These are phyloP conservation scores for Curvularia sp. DNA, from an alignment of 2,329 filamentous ascomycete species.

Conservation along the genomic window DNA sequence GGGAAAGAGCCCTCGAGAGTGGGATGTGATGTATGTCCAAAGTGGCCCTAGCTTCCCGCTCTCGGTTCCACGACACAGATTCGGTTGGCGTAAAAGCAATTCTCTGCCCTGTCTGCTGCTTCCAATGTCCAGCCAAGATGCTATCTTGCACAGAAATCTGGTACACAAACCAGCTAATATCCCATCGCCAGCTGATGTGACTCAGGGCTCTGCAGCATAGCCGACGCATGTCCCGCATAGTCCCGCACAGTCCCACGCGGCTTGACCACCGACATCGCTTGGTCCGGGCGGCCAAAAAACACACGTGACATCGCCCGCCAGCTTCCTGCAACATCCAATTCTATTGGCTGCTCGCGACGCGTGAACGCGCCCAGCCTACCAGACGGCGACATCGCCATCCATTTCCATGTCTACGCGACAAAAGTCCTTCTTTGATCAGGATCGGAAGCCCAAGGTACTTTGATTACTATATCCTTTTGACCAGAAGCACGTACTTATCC, in stretches of 20 bases:
- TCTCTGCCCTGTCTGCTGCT: constrained; percentile 6
- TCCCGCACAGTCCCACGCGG: neutral
- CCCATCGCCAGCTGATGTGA: constrained; percentile 7
- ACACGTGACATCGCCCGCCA: constrained; percentile 23
- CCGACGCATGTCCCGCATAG: constrained; percentile 8
- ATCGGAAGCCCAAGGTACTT: constrained; percentile 52
- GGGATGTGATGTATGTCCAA: constrained; percentile 31
- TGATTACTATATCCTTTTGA: neutral
- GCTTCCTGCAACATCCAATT: constrained; percentile 10
- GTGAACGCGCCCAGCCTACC: constrained; percentile 23
- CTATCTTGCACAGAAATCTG: neutral
- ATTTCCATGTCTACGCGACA: constrained; percentile 56
- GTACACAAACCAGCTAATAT: constrained; percentile 11
- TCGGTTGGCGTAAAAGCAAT: constrained; percentile 21
- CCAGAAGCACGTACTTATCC: constrained; percentile 15
- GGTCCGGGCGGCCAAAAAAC: neutral
- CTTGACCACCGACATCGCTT: constrained; percentile 10
- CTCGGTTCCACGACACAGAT: constrained; percentile 27
- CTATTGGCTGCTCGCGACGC: constrained; percentile 23
- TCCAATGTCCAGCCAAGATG: neutral
- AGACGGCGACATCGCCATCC: constrained; percentile 15
- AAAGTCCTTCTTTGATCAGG: constrained; percentile 61
- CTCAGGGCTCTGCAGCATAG: constrained; percentile 3
- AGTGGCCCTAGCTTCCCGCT: constrained; percentile 29
- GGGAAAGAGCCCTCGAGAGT: constrained; percentile 37